Percentiles rank a stretch among this genome's conserved stretches.
These are phyloP conservation scores for Colletotrichum salicis DNA, from an alignment of 2,329 filamentous ascomycete genomes.

Conservation along the genomic window DNA sequence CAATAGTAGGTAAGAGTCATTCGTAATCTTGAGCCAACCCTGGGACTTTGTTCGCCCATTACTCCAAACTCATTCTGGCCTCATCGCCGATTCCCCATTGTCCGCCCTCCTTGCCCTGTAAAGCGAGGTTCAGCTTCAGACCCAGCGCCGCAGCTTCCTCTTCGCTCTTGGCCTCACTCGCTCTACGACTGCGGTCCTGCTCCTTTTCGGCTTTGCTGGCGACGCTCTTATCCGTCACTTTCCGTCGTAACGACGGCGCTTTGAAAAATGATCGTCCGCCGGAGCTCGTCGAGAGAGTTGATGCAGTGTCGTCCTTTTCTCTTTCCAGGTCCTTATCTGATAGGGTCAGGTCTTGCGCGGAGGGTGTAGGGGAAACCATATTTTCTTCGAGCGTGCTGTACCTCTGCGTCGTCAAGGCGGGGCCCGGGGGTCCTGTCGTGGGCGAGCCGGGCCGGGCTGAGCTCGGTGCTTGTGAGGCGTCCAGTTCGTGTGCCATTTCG, in stretches of 20 bases:
- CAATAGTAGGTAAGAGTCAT: not conserved
- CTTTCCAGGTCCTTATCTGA: conserved; percentile 30
- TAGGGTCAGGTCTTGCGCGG: conserved; percentile 36
- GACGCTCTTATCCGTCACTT: conserved; percentile 47
- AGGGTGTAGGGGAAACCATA: conserved; percentile 46
- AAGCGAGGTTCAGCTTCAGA: conserved; percentile 59
- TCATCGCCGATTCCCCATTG: conserved; percentile 88
- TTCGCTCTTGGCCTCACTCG: conserved; percentile 55
- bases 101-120: conserved; percentile 66
- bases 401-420: conserved; percentile 39
- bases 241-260: conserved; percentile 52
- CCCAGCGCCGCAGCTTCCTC: conserved; percentile 56
- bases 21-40: not conserved
- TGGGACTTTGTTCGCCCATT: conserved; percentile 15
- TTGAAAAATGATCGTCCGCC: conserved; percentile 53
- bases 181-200: conserved; percentile 46
- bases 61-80: conserved; percentile 84
- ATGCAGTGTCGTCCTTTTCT: conserved; percentile 55
- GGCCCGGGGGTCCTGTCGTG: conserved; percentile 26
- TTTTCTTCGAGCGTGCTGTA: conserved; percentile 51
- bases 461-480: conserved; percentile 20
- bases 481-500: conserved; percentile 38
- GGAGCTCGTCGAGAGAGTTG: conserved; percentile 60
- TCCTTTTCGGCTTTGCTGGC: conserved; percentile 45
- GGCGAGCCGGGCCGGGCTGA: conserved; percentile 16